Evolutionary conservation across 2,329 filamentous ascomycete species (phyloP), one percentile per base, ranked within the genome.

Genomic region (Achaetomium macrosporum): DNA sequence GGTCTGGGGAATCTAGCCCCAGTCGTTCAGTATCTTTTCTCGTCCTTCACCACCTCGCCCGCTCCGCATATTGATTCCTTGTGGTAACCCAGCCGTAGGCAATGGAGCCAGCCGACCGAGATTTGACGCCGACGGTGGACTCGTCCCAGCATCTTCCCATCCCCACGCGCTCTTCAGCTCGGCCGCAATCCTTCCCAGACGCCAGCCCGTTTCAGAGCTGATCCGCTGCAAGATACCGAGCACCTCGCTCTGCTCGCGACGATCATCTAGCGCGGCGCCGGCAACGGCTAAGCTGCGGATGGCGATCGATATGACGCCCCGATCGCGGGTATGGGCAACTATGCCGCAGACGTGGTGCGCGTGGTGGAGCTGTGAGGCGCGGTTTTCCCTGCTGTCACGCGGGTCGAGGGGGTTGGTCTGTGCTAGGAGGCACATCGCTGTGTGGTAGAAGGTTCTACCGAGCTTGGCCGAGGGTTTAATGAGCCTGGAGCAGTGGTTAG

Each of bases 291-390:
- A 76, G 33, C 87, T 90, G 10, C 87, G 85, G 37, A 93, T 81
- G 2, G 88, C 88, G 10, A 95, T 84, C 46, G 82, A 87, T 10
- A 87, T 83, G 31, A 96, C 83, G 29, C 88, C 88, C 25, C 82
- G 78, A 65, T 95, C 90, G 63, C 90, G 35, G 35, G 15, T 13
- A 65, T 95, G 90, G 2, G 89, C 88, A 20, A 88, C 84, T 57
- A 97, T 95, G 13, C 92, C 92, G 65, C 91, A 96, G 20, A 95
- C 85, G 65, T 91, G 85, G 60, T 87, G 85, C 0, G 90, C 86
- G 65, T 96, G 89, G 56, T 82, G 81, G 45, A 85, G 75, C 61
- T 87, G 84, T 64, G 87, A 77, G 5, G 78, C 75, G 43, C 79
- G 80, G 81, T 92, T 88, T 55, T 90, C 85, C 4, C 81, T 74